These are phyloP conservation scores for Trichoderma atroviride DNA, from an alignment of 2,329 filamentous ascomycete genomes.

Conservation along the genomic window DNA sequence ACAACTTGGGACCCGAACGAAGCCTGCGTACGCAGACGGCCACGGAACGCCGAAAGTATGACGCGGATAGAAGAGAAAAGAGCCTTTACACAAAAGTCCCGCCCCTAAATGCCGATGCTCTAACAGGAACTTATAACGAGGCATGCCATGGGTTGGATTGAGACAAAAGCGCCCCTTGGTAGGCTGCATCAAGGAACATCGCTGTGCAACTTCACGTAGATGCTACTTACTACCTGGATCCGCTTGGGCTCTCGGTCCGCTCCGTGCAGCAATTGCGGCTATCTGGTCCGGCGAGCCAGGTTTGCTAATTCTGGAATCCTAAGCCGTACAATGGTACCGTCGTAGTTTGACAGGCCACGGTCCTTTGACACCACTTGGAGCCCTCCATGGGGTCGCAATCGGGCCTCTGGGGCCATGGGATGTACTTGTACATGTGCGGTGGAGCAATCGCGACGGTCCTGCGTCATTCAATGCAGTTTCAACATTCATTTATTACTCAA, in stretches of 20 bases:
- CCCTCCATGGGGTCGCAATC: background rate
- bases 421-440: background rate
- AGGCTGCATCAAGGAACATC: background rate
- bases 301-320: conserved; percentile 5
- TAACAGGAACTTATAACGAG: background rate
- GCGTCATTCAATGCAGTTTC: conserved; percentile 14
- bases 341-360: background rate
- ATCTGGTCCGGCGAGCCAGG: background rate
- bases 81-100: background rate
- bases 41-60: background rate
- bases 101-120: background rate
- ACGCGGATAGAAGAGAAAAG: background rate
- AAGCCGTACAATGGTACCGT: conserved; percentile 1
- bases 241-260: conserved; percentile 16
- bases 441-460: conserved; percentile 10
- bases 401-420: background rate
- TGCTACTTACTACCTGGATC: background rate
- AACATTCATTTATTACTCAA: background rate
- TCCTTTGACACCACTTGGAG: background rate
- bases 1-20: background rate
- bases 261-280: conserved; percentile 2
- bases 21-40: background rate
- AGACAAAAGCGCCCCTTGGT: background rate
- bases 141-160: conserved; percentile 10
- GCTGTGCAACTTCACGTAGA: background rate